A percentile compares a stretch with the other conserved stretches of the same genome.
Evolutionary conservation across 805 yeast species (phyloP).

Genomic region (Huiozyma naganishii): DNA sequence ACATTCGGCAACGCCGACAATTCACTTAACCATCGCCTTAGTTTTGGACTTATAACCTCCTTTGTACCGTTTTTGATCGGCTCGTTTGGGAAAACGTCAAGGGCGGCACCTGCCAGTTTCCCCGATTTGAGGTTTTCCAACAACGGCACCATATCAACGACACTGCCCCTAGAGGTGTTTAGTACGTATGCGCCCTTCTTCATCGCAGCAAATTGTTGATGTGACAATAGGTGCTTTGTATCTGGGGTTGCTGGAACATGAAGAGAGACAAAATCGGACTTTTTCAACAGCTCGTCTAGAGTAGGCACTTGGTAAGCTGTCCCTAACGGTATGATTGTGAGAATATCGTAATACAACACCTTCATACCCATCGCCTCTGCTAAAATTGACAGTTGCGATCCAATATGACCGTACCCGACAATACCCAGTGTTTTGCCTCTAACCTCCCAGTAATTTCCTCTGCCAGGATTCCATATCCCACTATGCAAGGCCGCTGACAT

Average conservation of each 20-base stretch:
- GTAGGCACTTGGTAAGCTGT: slow-evolving; percentile 85
- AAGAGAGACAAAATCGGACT: slow-evolving; percentile 78
- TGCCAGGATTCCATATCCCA: slow-evolving; percentile 95
- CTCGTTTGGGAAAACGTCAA: slow-evolving; percentile 92
- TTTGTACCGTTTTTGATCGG: slow-evolving; percentile 91
- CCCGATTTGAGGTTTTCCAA: slow-evolving; percentile 83
- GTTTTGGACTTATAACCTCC: slow-evolving; percentile 47
- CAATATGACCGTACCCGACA: slow-evolving; percentile 96
- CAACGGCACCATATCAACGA: slow-evolving; percentile 88
- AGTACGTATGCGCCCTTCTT: slow-evolving; percentile 87
- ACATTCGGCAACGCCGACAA: slow-evolving; percentile 73
- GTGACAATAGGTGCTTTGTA: slow-evolving; percentile 77
- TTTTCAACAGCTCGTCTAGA: slow-evolving; percentile 65
- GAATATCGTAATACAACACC: slow-evolving; percentile 81
- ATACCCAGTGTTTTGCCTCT: slow-evolving; percentile 97
- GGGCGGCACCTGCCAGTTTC: slow-evolving; percentile 91
- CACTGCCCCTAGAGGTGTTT: slow-evolving; percentile 96
- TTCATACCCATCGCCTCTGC: slow-evolving; percentile 98
- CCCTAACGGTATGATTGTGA: slow-evolving; percentile 91
- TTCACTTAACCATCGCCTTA: slow-evolving; percentile 77
- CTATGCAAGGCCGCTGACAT: slow-evolving; percentile 89
- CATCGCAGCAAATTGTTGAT: slow-evolving; percentile 89
- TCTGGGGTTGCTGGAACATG: slow-evolving; percentile 96
- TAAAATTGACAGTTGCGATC: slow-evolving; percentile 87
- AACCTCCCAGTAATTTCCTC: slow-evolving; percentile 93